phyloP scores from a whole-genome alignment of 345 rosid species.

The Salix dunnii region DNA sequence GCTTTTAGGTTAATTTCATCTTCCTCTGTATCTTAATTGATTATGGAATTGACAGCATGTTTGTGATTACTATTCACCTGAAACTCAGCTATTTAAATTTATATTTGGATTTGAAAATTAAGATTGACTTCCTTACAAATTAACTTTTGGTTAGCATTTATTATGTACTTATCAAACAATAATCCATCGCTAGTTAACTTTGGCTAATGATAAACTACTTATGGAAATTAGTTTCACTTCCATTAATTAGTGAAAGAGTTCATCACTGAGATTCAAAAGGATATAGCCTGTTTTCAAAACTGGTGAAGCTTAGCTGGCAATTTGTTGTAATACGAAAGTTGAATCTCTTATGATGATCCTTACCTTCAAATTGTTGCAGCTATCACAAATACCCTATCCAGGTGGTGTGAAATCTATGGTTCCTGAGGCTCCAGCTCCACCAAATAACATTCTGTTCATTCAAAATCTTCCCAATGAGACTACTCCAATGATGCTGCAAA shows the following conservation, averaged over 20 bases:
- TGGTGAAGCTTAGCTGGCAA: not conserved
- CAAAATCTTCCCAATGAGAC: slow-evolving; percentile 91
- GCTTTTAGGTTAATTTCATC: not conserved
- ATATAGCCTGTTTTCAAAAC: not conserved
- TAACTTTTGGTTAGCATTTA: not conserved
- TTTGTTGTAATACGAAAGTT: not conserved
- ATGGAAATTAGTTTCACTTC: not conserved
- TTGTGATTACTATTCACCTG: not conserved
- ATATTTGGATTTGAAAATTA: not conserved
- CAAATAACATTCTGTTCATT: slow-evolving; percentile 85
- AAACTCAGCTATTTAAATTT: not conserved
- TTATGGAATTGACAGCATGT: not conserved
- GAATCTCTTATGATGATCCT: not conserved
- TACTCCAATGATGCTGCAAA: slow-evolving; percentile 75
- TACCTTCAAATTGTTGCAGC: slow-evolving; percentile 41
- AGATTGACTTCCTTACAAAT: not conserved
- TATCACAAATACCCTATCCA: slow-evolving; percentile 79
- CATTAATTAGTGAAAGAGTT: not conserved
- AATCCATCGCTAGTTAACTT: not conserved
- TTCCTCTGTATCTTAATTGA: not conserved
- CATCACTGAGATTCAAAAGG: not conserved
- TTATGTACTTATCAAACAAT: not conserved
- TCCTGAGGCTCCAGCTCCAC: slow-evolving; percentile 92
- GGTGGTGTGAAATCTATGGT: slow-evolving; percentile 57
- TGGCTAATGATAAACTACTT: not conserved